Base-by-base conservation (phyloP, 805 yeast species). In the Lipomyces oligophaga region DNA sequence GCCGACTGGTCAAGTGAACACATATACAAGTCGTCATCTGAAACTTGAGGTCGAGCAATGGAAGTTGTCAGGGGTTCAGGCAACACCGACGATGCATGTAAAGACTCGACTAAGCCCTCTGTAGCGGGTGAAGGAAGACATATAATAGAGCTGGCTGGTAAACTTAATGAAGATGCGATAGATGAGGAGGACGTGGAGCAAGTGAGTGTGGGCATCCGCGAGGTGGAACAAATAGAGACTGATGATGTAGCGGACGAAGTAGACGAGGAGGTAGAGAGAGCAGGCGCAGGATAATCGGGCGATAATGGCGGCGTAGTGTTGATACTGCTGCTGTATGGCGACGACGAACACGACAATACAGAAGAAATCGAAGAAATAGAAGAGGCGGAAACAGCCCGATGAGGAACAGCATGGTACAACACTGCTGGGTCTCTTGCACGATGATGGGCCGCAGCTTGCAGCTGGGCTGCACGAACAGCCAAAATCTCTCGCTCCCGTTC, bases 61-160 rank as follows among this genome's bases (percentile, higher is more conserved):
- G n/a, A n/a, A n/a, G n/a, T n/a, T n/a, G n/a, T n/a, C 11, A 26
- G 30, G 30, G 8, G 11, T 26, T 26, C 30, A 13, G 30, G 30
- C 15, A n/a, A 21, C 15, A 11, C 16, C 11, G 13, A 16, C 6
- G 36, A 30, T 19, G 41, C 44, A 10, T 42, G 21, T 19, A n/a
- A n/a, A n/a, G n/a, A n/a, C 19, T 35, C 43, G 19, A 18, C 38
- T 20, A 16, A 38, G 28, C 28, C 31, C 15, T 35, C 52, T 7
- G 30, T 38, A 4, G 28, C 52, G 8, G 55, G 55, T 19, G 55
- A 38, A 2, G 55, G 55, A 11, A 50, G 43, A 16, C 51, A 46
- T 30, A 42, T 35, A n/a, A 46, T 36, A 11, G 55, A 50, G 20
- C 34, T 26, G n/a, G 45, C 48, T 18, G 49, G 21, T 28, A 38